phyloP scores from a whole-genome alignment of 2,329 filamentous ascomycete species.

The Ascochyta fabae region DNA sequence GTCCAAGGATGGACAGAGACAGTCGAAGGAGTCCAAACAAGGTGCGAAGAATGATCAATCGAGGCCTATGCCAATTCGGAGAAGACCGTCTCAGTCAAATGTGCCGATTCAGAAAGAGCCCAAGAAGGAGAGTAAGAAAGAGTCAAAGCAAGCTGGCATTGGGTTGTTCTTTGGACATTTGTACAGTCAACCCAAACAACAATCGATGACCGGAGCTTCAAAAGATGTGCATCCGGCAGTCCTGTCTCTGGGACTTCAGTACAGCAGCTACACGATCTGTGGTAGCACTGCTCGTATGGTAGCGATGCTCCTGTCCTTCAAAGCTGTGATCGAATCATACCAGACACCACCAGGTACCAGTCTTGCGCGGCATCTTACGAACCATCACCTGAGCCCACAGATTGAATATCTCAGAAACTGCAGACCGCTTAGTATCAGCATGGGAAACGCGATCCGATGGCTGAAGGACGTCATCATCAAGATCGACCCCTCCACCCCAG shows the following conservation, averaged over 20 bases:
- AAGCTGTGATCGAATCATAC: conserved; percentile 92
- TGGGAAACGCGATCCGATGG: conserved; percentile 96
- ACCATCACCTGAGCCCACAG: conserved; percentile 89
- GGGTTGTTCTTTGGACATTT: conserved; percentile 75
- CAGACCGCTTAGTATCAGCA: conserved; percentile 93
- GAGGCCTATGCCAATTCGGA: conserved; percentile 41
- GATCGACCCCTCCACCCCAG: conserved; percentile 83
- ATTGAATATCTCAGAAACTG: conserved; percentile 94
- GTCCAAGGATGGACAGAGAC: conserved; percentile 40
- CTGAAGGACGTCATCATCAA: conserved; percentile 92
- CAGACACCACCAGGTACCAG: conserved; percentile 84
- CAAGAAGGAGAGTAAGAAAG: conserved; percentile 46
- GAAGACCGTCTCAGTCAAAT: conserved; percentile 41
- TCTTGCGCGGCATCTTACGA: conserved; percentile 87
- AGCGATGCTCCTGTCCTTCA: conserved; percentile 87
- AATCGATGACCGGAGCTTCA: conserved; percentile 63
- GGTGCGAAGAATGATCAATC: conserved; percentile 43
- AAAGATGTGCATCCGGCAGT: conserved; percentile 86
- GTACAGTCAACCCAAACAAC: conserved; percentile 75
- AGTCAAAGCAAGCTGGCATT: conserved; percentile 62
- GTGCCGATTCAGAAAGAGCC: conserved; percentile 37
- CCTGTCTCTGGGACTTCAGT: conserved; percentile 84
- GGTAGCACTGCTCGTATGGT: conserved; percentile 89
- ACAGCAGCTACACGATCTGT: conserved; percentile 85
- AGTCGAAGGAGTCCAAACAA: conserved; percentile 46